Evolutionary conservation across 2,329 filamentous ascomycete species (phyloP).

Genomic region (Didymella sp.): DNA sequence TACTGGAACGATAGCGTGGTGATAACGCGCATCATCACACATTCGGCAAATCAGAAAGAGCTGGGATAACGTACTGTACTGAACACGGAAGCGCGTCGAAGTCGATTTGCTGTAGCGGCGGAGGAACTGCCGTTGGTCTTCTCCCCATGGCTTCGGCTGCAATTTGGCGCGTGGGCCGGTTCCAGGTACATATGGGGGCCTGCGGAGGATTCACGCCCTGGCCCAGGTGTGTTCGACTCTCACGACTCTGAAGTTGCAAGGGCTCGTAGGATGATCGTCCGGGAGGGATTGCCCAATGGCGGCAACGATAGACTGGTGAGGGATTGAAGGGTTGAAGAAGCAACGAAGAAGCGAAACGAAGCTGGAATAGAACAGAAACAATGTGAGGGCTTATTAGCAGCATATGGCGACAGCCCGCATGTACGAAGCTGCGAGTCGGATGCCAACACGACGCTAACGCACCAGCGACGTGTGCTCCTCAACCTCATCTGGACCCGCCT

Average conservation of each 20-base stretch:
- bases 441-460: constrained; percentile 29
- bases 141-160: constrained; percentile 38
- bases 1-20: constrained; percentile 25
- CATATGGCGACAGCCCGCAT: constrained; percentile 29
- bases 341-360: constrained; percentile 11
- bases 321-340: constrained; percentile 13
- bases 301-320: constrained; percentile 8
- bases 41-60: constrained; percentile 24
- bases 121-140: constrained; percentile 30
- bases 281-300: constrained; percentile 19
- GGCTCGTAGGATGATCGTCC: constrained; percentile 16
- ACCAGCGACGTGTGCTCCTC: constrained; percentile 24
- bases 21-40: constrained; percentile 33
- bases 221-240: constrained; percentile 24
- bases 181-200: constrained; percentile 22
- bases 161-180: constrained; percentile 18
- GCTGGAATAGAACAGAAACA: constrained; percentile 18
- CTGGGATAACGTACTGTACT: constrained; percentile 51
- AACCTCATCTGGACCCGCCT: constrained; percentile 22
- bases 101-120: constrained; percentile 48
- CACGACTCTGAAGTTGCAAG: constrained; percentile 14
- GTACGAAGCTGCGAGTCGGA: constrained; percentile 20
- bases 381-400: constrained; percentile 23
- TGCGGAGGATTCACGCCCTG: constrained; percentile 20
- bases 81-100: constrained; percentile 53